A percentile compares a stretch with the other conserved stretches of the same genome.
These are phyloP conservation scores for Heliophila coronopifolia DNA, from an alignment of 441 rosid genomes.

Conservation along the genomic window DNA sequence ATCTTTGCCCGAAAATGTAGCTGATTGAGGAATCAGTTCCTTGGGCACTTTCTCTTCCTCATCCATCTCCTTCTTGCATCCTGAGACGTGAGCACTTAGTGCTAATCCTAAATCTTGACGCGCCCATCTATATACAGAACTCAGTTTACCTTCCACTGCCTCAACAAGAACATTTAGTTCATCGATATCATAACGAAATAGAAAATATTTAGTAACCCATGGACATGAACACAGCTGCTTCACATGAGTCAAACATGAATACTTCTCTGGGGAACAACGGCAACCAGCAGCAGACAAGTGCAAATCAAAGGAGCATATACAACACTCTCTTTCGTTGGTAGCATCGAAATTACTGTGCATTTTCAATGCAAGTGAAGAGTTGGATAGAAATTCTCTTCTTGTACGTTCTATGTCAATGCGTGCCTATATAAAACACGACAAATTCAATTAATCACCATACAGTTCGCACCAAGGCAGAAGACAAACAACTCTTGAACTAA, in stretches of 20 bases:
- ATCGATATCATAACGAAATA: constrained; percentile 75
- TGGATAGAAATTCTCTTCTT: constrained; percentile 61
- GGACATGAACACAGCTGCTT: constrained; percentile 79
- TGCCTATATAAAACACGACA: constrained; percentile 36
- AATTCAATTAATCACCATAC: constrained; percentile 7
- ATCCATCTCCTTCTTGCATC: constrained; percentile 36
- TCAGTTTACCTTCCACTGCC: constrained; percentile 94
- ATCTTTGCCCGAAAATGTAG: constrained; percentile 31
- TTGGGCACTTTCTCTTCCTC: constrained; percentile 34
- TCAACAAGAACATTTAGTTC: constrained; percentile 86
- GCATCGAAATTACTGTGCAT: constrained; percentile 92
- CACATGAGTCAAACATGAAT: constrained; percentile 86
- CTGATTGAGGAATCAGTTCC: constrained; percentile 36
- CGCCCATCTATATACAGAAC: constrained; percentile 97
- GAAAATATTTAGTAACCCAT: constrained; percentile 59
- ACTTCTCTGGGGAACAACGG: constrained; percentile 83
- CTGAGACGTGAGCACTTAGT: constrained; percentile 46
- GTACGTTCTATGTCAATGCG: constrained; percentile 79
- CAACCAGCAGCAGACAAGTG: constrained; percentile 99
- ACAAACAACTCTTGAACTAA: background rate
- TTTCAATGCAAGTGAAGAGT: constrained; percentile 58
- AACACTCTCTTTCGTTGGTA: constrained; percentile 84
- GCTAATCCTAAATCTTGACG: constrained; percentile 90
- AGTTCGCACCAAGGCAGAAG: constrained; percentile 1
- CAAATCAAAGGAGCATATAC: constrained; percentile 80